Evolutionary conservation across 164 flowering plant species (phyloP).

Genomic region (Annona cherimola): DNA sequence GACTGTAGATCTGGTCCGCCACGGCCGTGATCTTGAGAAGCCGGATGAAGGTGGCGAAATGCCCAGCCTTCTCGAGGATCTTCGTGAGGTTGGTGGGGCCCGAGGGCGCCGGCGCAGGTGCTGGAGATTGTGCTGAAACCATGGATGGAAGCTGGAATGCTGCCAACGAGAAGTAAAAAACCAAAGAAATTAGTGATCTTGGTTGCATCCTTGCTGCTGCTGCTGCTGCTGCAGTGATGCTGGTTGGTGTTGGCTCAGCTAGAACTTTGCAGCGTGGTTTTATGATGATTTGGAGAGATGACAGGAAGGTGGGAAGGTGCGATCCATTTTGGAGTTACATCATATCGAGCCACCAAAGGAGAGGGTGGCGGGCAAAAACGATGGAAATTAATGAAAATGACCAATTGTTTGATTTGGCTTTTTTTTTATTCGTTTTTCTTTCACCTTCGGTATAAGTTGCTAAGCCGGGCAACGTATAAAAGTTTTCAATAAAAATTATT

Average conservation of each 20-base stretch:
- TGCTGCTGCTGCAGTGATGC: neutral
- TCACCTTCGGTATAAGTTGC: too few relatives aligned
- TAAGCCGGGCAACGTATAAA: too few relatives aligned
- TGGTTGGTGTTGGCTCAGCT: neutral
- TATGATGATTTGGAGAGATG: neutral
- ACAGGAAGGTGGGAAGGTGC: slow-evolving; percentile 6
- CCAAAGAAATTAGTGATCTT: neutral
- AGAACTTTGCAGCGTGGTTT: neutral
- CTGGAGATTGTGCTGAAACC: neutral
- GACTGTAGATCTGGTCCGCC: slow-evolving; percentile 47
- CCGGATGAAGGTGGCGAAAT: slow-evolving; percentile 26
- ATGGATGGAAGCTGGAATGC: neutral
- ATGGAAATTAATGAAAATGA: neutral
- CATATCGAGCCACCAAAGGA: neutral
- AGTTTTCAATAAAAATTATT: too few relatives aligned
- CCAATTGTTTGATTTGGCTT: too few relatives aligned
- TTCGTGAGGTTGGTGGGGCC: slow-evolving; percentile 26
- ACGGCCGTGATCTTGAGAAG: slow-evolving; percentile 37
- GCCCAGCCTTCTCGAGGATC: slow-evolving; percentile 30
- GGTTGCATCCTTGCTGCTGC: neutral
- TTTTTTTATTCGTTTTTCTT: too few relatives aligned
- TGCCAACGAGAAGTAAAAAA: slow-evolving; percentile 1
- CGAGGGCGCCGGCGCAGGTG: slow-evolving; percentile 29
- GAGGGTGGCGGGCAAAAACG: neutral
- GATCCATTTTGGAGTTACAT: slow-evolving; percentile 3